Evolutionary conservation across 2,329 filamentous ascomycete species (phyloP).

Genomic region (Teratosphaeria viscida): DNA sequence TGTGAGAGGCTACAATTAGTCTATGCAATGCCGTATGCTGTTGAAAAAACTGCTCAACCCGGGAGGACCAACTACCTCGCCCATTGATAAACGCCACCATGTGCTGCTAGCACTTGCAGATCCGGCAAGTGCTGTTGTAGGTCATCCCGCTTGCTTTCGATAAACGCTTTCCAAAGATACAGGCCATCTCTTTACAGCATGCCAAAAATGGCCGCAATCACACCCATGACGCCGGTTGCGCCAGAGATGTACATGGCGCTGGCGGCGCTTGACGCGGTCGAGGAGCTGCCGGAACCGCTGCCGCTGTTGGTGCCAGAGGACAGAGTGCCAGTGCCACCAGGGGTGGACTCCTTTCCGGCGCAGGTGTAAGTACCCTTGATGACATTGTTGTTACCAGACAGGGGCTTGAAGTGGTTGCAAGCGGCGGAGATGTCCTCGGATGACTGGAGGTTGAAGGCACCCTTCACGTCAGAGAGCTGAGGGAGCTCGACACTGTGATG

Average conservation of each 20-base stretch:
- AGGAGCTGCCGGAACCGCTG: slow-evolving; percentile 12
- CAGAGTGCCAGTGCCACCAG: slow-evolving; percentile 24
- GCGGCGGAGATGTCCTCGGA: slow-evolving; percentile 29
- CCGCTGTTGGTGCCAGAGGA: slow-evolving; percentile 15
- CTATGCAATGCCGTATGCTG: slow-evolving; percentile 16
- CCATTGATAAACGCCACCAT: background rate
- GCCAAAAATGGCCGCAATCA: slow-evolving; percentile 38
- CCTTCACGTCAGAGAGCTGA: slow-evolving; percentile 34
- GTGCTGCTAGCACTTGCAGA: background rate
- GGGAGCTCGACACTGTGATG: slow-evolving; percentile 57
- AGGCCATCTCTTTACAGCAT: slow-evolving; percentile 28
- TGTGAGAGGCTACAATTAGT: slow-evolving; percentile 21
- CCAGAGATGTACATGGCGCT: slow-evolving; percentile 31
- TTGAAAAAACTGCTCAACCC: slow-evolving; percentile 1
- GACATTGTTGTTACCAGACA: slow-evolving; percentile 29
- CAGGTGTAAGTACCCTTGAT: slow-evolving; percentile 37
- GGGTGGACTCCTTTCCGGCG: slow-evolving; percentile 27
- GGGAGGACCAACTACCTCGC: background rate
- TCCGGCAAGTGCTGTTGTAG: background rate
- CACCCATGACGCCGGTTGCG: slow-evolving; percentile 35
- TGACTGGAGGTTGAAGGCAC: slow-evolving; percentile 43
- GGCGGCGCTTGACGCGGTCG: slow-evolving; percentile 27
- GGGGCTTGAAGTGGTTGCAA: slow-evolving; percentile 33
- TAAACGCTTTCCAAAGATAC: slow-evolving; percentile 1
- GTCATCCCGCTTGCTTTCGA: background rate